Evolutionary conservation across 306 rosid species (phyloP).

Genomic region (Morella rubra): DNA sequence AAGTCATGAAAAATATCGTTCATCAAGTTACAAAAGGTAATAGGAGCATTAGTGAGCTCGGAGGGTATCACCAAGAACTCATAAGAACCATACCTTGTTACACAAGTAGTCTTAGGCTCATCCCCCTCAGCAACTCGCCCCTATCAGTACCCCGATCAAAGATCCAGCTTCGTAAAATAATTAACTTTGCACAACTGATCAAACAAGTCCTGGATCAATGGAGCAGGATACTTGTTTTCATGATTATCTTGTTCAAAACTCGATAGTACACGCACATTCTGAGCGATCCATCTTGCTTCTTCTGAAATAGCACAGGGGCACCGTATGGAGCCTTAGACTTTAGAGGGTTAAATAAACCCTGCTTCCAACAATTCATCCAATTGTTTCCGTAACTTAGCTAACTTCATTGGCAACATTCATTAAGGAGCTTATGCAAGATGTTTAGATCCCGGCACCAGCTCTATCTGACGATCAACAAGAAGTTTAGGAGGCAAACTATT

Average conservation of each 20-base stretch:
- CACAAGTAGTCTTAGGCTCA: background rate
- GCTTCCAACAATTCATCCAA: too few species aligned
- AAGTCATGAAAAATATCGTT: constrained; percentile 11
- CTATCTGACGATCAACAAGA: too few species aligned
- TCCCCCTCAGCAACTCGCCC: background rate
- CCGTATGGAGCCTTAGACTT: background rate
- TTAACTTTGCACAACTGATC: background rate
- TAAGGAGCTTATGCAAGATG: too few species aligned
- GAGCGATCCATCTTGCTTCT: background rate
- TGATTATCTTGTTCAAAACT: background rate
- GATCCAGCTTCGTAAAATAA: background rate
- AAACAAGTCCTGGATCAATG: background rate
- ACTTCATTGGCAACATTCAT: too few species aligned
- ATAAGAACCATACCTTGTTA: background rate
- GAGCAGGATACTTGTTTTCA: background rate
- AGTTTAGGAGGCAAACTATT: too few species aligned
- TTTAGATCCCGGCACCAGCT: too few species aligned
- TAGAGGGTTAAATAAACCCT: background rate
- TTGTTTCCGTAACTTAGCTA: too few species aligned
- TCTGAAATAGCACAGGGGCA: background rate
- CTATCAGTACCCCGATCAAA: background rate
- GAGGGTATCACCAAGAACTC: background rate
- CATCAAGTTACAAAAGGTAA: constrained; percentile 5
- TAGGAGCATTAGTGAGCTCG: background rate
- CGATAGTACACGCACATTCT: background rate